These are phyloP conservation scores for Xylogone sp. DNA, from an alignment of 2,329 filamentous ascomycete species.

Conservation along the genomic window DNA sequence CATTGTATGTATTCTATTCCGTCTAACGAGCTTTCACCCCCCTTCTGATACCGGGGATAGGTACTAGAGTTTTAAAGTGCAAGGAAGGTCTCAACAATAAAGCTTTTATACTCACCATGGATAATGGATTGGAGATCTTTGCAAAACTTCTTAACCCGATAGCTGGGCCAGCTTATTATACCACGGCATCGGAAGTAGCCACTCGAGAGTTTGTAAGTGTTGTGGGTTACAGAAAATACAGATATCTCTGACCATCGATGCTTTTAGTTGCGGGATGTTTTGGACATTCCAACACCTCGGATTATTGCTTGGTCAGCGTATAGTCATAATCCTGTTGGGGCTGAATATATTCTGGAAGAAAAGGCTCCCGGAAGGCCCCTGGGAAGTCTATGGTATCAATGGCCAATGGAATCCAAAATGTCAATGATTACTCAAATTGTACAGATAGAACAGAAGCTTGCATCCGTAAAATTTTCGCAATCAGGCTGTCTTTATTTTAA, in stretches of 20 bases:
- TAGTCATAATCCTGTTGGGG: background rate
- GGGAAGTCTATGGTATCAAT: constrained; percentile 6
- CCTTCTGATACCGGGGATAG: constrained; percentile 3
- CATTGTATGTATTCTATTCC: constrained; percentile 3
- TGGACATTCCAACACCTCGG: constrained; percentile 10
- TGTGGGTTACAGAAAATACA: background rate
- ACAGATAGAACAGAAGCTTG: constrained; percentile 11
- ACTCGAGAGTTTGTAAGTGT: constrained; percentile 20
- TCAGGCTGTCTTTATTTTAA: constrained; percentile 14
- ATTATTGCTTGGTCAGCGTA: constrained; percentile 12
- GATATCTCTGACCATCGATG: background rate
- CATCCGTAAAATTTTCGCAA: constrained; percentile 9
- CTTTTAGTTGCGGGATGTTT: constrained; percentile 9
- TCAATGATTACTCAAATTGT: constrained; percentile 11
- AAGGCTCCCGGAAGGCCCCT: too few relatives aligned
- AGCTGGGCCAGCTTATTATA: constrained; percentile 18
- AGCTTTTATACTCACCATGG: constrained; percentile 22
- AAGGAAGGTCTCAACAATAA: constrained; percentile 25
- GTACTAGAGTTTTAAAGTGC: constrained; percentile 16
- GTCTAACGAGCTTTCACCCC: too few relatives aligned
- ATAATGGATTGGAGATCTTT: constrained; percentile 16
- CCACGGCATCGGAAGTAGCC: constrained; percentile 21
- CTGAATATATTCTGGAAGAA: constrained; percentile 13
- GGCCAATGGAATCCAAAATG: constrained; percentile 7
- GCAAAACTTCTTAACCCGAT: constrained; percentile 16